Conservation (phyloP, 768 basidiomycete genomes). For the Mycena alexandri region DNA sequence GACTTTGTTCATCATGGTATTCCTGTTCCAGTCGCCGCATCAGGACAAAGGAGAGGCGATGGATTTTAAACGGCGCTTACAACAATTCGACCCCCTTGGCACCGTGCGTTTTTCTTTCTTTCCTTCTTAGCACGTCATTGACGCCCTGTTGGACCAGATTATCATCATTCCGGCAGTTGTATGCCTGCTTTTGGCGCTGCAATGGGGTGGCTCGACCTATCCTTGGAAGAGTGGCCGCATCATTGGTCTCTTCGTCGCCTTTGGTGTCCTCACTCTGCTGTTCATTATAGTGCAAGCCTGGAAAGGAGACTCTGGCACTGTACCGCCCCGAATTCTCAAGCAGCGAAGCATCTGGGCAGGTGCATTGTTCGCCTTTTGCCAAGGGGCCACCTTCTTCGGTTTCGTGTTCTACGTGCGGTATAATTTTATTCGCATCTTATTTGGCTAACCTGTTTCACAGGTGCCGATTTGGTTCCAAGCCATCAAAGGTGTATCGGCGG, state of each 20-base stretch:
- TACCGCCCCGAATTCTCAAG: conserved; percentile 31
- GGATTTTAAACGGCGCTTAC: conserved; percentile 22
- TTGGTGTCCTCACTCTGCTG: conserved; percentile 32
- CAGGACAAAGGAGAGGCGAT: conserved; percentile 26
- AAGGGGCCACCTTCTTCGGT: conserved; percentile 24
- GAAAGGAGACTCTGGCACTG: conserved; percentile 30
- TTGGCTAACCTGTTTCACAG: not conserved
- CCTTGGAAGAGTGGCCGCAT: conserved; percentile 51
- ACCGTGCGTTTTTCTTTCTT: conserved; percentile 10
- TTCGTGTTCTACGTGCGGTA: conserved; percentile 27
- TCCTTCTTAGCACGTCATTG: no score
- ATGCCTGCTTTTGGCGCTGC: conserved; percentile 50
- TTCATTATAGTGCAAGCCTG: conserved; percentile 36
- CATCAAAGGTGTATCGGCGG: conserved; percentile 33
- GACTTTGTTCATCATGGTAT: conserved; percentile 34
- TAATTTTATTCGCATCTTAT: not conserved
- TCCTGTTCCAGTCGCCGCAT: conserved; percentile 39
- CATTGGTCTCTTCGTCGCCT: conserved; percentile 32
- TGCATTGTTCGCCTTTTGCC: conserved; percentile 24
- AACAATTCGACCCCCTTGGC: conserved; percentile 38
- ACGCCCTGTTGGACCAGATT: not conserved
- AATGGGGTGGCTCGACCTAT: conserved; percentile 60
- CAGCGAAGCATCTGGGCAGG: conserved; percentile 30
- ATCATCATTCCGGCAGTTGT: conserved; percentile 36
- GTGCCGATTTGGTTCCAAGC: conserved; percentile 31